Base-by-base conservation (phyloP, 805 yeast species). In the Saccharomycopsis sp. region DNA sequence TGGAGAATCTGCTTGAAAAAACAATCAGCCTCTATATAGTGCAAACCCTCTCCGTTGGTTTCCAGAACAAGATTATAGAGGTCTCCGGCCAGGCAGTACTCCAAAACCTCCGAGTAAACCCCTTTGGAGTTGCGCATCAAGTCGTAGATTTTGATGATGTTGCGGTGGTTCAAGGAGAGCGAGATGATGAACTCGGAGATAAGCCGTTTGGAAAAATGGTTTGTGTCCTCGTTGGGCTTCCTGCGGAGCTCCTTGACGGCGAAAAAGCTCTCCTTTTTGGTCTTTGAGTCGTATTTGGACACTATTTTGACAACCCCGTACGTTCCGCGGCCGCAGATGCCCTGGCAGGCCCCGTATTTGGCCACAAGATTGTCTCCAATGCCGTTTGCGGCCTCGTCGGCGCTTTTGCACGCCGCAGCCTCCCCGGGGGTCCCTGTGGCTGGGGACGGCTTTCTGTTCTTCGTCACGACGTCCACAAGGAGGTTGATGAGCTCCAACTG, bases 181-280 rank as follows among this genome's bases (percentile, higher is more conserved):
- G 96, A 84, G 52, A 91, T 88, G 68, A 94, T 89, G 75, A 92
- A 91, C 68, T 94, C 98, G 7, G 96, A 86, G 14, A 95, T 85
- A 57, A 90, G 83, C 20, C 97, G 80, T 55, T 85, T 84, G 53
- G 82, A 78, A 68, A 82, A 87, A 65, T 75, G 77, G 51, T 74
- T 75, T 47, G 80, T 76, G 12, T 79, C 69, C 70, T 88, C 95
- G 50, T 77, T 75, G 53, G 80, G 75, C 55, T 84, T 76, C 59
- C 81, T 79, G 61, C 86, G 79, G 68, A 87, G 79, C 71, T 88
- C 92, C 68, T 87, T 87, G 58, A 87, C 89, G 0, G 95, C 95
- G 71, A 79, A 88, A 9, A 84, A 69, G 47, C 70, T 69, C 58
- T 78, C 79, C 55, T 72, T 70, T 50, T 72, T 68, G 56, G 75